A percentile compares a stretch with the other conserved stretches of the same genome.
Conservation (phyloP, 176 grass and related monocot species). For the Puya raimondii region DNA sequence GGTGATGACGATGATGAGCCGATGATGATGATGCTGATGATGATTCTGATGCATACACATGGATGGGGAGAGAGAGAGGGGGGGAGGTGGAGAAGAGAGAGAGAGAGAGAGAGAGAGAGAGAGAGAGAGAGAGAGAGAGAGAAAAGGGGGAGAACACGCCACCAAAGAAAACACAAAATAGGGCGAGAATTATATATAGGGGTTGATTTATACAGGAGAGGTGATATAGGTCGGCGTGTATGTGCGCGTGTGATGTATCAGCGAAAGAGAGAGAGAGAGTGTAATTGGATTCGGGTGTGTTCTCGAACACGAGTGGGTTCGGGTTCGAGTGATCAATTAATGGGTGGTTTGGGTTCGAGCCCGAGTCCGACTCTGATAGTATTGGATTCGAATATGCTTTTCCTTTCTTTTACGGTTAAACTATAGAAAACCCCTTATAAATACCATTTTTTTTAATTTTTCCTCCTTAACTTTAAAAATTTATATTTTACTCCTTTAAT, state of each 20-base stretch:
- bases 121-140: background rate
- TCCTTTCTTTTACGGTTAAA: too few species aligned
- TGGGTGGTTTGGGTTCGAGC: background rate
- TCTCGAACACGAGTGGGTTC: background rate
- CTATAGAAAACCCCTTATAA: too few species aligned
- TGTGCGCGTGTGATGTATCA: too few species aligned
- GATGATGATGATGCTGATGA: conserved; percentile 5
- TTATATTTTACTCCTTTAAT: too few species aligned
- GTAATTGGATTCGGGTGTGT: background rate
- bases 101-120: background rate
- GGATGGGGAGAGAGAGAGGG: conserved; percentile 5
- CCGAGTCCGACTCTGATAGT: too few species aligned
- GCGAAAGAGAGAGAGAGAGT: too few species aligned
- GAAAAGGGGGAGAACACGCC: background rate
- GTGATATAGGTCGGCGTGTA: conserved; percentile 12
- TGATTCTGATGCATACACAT: conserved; percentile 38
- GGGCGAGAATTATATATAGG: conserved; percentile 11
- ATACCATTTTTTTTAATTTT: too few species aligned
- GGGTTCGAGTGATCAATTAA: background rate
- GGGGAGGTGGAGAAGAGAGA: conserved; percentile 16
- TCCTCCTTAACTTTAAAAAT: too few species aligned
- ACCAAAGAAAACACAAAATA: conserved; percentile 14
- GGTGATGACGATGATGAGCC: background rate
- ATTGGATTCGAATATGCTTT: too few species aligned
- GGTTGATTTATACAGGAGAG: conserved; percentile 2